Conservation (phyloP, 2,329 filamentous ascomycete genomes). For the Claviceps purpurea region DNA sequence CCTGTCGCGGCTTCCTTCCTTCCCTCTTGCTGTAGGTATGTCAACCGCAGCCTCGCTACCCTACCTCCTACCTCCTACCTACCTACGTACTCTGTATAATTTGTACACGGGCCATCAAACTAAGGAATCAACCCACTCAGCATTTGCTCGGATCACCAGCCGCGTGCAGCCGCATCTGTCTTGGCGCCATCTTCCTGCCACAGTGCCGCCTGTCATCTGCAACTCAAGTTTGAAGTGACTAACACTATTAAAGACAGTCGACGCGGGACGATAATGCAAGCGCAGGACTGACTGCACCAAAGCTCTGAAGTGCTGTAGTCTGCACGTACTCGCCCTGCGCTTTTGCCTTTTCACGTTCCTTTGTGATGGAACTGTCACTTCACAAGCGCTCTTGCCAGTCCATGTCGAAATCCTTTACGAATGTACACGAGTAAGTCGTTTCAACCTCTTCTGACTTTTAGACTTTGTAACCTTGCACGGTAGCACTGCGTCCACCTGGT, state of each 20-base stretch:
- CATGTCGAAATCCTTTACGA: not conserved
- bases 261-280: not conserved
- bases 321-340: not conserved
- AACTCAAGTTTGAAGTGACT: not conserved
- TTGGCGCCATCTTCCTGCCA: not conserved
- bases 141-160: not conserved
- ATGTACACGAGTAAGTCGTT: conserved; percentile 1
- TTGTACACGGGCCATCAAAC: not conserved
- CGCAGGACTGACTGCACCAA: no score
- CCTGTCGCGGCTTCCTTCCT: not conserved
- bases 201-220: not conserved
- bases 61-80: no score
- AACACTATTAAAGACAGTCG: not conserved
- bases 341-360: not conserved
- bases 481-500: not conserved
- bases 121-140: not conserved
- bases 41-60: not conserved
- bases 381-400: not conserved
- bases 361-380: not conserved
- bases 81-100: no score
- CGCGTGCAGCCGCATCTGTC: conserved; percentile 1
- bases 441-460: not conserved
- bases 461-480: not conserved
- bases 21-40: not conserved
- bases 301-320: not conserved